Evolutionary conservation across 805 yeast species (phyloP), one percentile per base, ranked within the genome.

Genomic region (Vanderwaltozyma tropicalis): DNA sequence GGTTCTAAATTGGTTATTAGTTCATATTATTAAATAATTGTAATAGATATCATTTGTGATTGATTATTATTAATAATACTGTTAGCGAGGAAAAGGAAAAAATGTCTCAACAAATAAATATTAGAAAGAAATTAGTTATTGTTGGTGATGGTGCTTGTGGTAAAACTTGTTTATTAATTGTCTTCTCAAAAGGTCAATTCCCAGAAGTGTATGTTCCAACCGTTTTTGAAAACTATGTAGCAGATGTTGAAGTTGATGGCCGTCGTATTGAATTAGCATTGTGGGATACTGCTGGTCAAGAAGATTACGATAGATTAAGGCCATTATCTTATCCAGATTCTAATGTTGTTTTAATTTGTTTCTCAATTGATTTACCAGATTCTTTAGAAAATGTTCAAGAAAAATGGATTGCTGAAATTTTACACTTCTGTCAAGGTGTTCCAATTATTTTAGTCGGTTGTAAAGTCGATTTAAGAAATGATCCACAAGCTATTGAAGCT

Each of bases 231-330:
- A 92, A 88, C 70, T 92, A 89, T 64, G 96, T 89, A 53, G 94
- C 96, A 33, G 96, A 87, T 62, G 96, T 89, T 41, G 95, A 78
- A 57, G 80, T 81, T 41, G 89, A 82, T 53, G 94, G 94, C 35
- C 82, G 89, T 64, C 76, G 83, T 60, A 96, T 89, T 41, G 95
- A 88, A 62, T 70, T 87, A 63, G 95, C 95, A 8, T 70, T 87
- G 49, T 87, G 96, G 96, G 96, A 87, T 86, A 87, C 96, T 50
- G 95, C 96, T 40, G 96, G 96, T 48, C 96, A 87, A 74, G 96
- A 87, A 71, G 96, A 88, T 69, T 87, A 87, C 61, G 95, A 86
- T 64, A 82, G 95, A 64, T 70, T 85, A 52, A 80, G 95, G 66
- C 95, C 95, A 31, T 69, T 85, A 48, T 80, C 89, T 13, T 87